Evolutionary conservation across 1,139 yeast genomes (phyloP), one percentile per base, ranked within the genome.

Genomic region (Blastobotrys proliferans): DNA sequence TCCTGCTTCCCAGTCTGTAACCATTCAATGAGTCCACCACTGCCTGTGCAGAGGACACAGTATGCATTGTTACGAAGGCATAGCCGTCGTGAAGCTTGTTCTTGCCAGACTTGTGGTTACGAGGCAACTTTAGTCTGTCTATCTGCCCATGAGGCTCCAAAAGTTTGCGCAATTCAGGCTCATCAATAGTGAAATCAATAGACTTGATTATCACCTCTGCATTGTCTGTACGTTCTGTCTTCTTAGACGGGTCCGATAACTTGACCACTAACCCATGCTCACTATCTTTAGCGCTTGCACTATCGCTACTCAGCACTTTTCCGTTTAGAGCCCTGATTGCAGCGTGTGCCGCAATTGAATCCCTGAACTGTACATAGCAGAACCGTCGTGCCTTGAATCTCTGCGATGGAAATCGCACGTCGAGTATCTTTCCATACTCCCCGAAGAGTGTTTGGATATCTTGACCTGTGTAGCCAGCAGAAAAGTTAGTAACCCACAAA

Each of bases 401-500:
- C 32, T 72, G 74, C 0, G 83, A 75, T 0, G 96, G 96, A 34
- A 85, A 69, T 41, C 96, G 66, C 1, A 82, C 65, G 44, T 78
- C 75, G 5, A 79, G 53, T 0, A 81, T 61, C 0, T 62, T 59
- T 0, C 86, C 86, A 40, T 59, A 60, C 3, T 61, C 44, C 0
- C 58, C 49, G 54, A 85, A 81, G n/a, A 75, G 35, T 0, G 58
- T 51, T 14, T 58, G 53, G 0, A 87, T 45, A 8, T 70, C 63
- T 0, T 62, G 63, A 32, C 69, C 69, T 0, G 71, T 68, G 53
- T 62, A 74, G 1, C 67, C 58, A 0, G 88, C 82, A 0, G 94
- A 88, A 53, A 75, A 86, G 54, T 86, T 86, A 0, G 94, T 76
- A 2, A 79, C 79, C 77, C 82, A 83, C 0, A 83, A 53, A 0